Percentiles rank a stretch among this genome's conserved stretches.
Evolutionary conservation across 345 rosid species (phyloP).

Genomic region (Brassica rapa): DNA sequence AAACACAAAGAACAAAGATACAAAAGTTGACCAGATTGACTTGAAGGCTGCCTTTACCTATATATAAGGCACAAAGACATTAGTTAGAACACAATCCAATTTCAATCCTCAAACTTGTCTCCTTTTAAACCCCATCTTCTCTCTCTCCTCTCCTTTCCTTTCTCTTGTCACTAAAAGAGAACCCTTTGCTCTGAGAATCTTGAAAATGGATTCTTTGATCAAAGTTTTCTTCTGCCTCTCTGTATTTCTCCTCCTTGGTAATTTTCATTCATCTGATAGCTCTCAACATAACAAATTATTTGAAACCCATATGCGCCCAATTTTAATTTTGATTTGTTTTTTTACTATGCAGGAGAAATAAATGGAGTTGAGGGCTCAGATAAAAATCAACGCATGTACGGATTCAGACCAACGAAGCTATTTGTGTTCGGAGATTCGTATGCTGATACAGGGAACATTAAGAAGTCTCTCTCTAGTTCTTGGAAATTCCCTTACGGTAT

Average conservation of each 20-base stretch:
- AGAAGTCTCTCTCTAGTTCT: slow-evolving; percentile 38
- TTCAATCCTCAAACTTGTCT: slow-evolving; percentile 16
- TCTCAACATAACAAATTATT: slow-evolving; percentile 2
- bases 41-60: slow-evolving; percentile 13
- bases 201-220: slow-evolving; percentile 36
- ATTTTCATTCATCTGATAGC: background rate
- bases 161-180: slow-evolving; percentile 1
- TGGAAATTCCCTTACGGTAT: slow-evolving; percentile 67
- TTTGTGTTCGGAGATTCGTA: slow-evolving; percentile 73
- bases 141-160: background rate
- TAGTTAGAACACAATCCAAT: slow-evolving; percentile 9
- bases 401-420: slow-evolving; percentile 48
- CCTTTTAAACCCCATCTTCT: slow-evolving; percentile 2
- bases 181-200: slow-evolving; percentile 27
- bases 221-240: slow-evolving; percentile 33
- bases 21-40: slow-evolving; percentile 24
- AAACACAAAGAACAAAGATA: slow-evolving; percentile 16
- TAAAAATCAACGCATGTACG: slow-evolving; percentile 28
- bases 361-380: slow-evolving; percentile 27
- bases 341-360: slow-evolving; percentile 24
- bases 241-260: slow-evolving; percentile 26
- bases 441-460: slow-evolving; percentile 64
- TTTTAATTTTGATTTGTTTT: background rate
- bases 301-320: background rate
- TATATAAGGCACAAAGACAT: slow-evolving; percentile 25